A percentile compares a stretch with the other conserved stretches of the same genome.
Evolutionary conservation across 108 stramenopile species (phyloP).

Genomic region (Stephanodiscus triporus): DNA sequence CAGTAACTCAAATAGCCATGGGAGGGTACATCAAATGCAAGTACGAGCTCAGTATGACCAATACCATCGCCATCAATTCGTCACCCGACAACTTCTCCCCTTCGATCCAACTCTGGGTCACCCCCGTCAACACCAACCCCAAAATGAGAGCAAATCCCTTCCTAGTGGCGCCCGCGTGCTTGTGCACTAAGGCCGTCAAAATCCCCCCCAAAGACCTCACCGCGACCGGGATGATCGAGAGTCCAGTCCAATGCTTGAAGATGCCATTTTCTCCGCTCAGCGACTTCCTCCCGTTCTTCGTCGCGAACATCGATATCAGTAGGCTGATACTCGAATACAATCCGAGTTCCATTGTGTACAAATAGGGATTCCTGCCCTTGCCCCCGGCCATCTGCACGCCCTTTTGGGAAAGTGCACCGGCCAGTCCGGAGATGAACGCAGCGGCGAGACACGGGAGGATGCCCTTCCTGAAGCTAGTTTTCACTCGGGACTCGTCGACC

Average conservation of each 20-base stretch:
- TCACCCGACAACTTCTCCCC: constrained; percentile 51
- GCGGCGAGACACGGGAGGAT: constrained; percentile 74
- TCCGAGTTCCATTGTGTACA: constrained; percentile 82
- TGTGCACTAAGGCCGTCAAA: constrained; percentile 78
- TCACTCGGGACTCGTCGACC: constrained; percentile 18
- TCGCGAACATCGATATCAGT: constrained; percentile 46
- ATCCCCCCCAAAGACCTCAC: constrained; percentile 80
- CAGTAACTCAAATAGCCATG: constrained; percentile 5
- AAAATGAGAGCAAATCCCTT: constrained; percentile 78
- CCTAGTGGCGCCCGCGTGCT: constrained; percentile 72
- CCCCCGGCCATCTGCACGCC: constrained; percentile 70
- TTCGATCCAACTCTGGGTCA: constrained; percentile 58
- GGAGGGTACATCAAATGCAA: constrained; percentile 57
- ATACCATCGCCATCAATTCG: constrained; percentile 56
- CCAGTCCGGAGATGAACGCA: constrained; percentile 79
- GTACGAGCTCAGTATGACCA: constrained; percentile 63
- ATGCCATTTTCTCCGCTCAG: constrained; percentile 48
- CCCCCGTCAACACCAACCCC: constrained; percentile 59
- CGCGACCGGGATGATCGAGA: constrained; percentile 54
- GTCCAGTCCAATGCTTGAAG: constrained; percentile 48
- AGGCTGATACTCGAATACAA: constrained; percentile 57
- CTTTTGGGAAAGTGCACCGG: constrained; percentile 88
- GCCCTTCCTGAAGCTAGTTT: constrained; percentile 56
- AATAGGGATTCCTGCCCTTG: constrained; percentile 70
- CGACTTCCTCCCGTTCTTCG: constrained; percentile 43